phyloP scores from a whole-genome alignment of 1,139 yeast genomes.

The Taphrina wiesneri region DNA sequence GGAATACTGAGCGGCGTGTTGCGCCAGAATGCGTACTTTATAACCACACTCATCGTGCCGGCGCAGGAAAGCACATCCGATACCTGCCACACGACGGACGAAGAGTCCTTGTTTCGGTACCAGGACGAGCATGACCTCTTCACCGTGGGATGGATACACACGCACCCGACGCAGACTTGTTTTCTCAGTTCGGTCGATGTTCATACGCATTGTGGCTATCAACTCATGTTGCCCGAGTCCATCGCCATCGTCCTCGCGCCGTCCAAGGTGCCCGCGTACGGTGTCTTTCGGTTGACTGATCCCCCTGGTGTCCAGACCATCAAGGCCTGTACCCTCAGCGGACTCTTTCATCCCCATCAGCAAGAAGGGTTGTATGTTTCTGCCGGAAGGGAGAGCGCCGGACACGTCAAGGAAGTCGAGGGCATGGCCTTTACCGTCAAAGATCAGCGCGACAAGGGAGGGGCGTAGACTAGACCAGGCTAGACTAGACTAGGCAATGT shows the following conservation, averaged over 20 bases:
- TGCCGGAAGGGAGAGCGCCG: not conserved
- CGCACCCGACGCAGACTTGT: slow-evolving; percentile 67
- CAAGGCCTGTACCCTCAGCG: slow-evolving; percentile 50
- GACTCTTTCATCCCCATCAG: slow-evolving; percentile 58
- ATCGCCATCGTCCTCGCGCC: slow-evolving; percentile 66
- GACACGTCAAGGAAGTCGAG: slow-evolving; percentile 18
- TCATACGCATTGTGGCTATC: slow-evolving; percentile 65
- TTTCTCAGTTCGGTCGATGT: slow-evolving; percentile 62
- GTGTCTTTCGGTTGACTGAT: slow-evolving; percentile 60
- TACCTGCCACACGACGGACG: slow-evolving; percentile 60
- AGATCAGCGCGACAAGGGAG: slow-evolving; percentile 31
- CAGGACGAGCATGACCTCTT: slow-evolving; percentile 57
- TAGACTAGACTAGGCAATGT: too few relatives aligned
- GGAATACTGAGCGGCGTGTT: slow-evolving; percentile 63
- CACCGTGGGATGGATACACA: slow-evolving; percentile 68
- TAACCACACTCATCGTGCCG: slow-evolving; percentile 60
- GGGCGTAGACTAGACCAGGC: too few relatives aligned
- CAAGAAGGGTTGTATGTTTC: not conserved
- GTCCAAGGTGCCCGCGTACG: slow-evolving; percentile 51
- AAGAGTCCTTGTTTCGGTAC: slow-evolving; percentile 56
- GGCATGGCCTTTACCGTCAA: slow-evolving; percentile 12
- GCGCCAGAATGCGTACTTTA: slow-evolving; percentile 58
- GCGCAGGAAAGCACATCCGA: slow-evolving; percentile 60
- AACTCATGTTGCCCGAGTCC: slow-evolving; percentile 66
- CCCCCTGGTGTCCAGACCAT: slow-evolving; percentile 61